phyloP scores from a whole-genome alignment of 140 eudicot species.

The Erigeron philadelphicus region DNA sequence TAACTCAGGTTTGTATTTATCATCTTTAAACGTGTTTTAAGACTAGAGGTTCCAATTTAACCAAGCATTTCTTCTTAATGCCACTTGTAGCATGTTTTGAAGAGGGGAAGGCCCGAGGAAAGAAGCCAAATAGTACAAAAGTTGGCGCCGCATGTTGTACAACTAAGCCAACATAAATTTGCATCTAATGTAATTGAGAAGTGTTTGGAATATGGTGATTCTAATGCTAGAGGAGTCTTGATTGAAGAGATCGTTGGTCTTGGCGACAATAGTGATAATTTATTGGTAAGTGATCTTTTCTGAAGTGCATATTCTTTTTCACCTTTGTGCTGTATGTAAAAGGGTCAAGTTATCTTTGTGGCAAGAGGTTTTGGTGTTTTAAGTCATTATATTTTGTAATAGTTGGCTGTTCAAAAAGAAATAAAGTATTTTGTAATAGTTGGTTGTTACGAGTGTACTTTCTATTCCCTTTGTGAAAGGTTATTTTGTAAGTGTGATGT shows the following conservation, averaged over 20 bases:
- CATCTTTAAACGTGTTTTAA: not conserved
- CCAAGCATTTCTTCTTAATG: not conserved
- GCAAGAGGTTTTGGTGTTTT: not conserved
- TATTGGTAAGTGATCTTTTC: conserved; percentile 48
- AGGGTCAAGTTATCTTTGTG: not conserved
- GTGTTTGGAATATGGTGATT: conserved; percentile 78
- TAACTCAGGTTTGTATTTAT: conserved; percentile 67
- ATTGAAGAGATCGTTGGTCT: conserved; percentile 63
- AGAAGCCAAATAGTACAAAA: conserved; percentile 60
- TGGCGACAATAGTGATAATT: conserved; percentile 57
- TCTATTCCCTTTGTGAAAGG: not conserved
- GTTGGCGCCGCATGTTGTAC: conserved; percentile 57
- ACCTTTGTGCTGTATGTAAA: not conserved
- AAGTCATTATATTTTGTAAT: not conserved
- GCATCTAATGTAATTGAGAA: conserved; percentile 93
- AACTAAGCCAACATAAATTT: conserved; percentile 87
- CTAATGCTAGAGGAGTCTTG: conserved; percentile 52
- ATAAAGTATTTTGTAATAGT: not conserved
- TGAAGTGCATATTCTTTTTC: not conserved
- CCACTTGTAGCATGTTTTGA: conserved; percentile 66
- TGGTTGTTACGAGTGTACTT: not conserved
- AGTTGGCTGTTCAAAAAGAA: not conserved
- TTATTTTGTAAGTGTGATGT: conserved; percentile 1
- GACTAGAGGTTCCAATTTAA: conserved; percentile 6
- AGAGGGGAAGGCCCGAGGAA: conserved; percentile 72